Percentiles rank a stretch among this genome's conserved stretches.
These are phyloP conservation scores for Apiospora phragmitis DNA, from an alignment of 2,329 filamentous ascomycete genomes.

Conservation along the genomic window DNA sequence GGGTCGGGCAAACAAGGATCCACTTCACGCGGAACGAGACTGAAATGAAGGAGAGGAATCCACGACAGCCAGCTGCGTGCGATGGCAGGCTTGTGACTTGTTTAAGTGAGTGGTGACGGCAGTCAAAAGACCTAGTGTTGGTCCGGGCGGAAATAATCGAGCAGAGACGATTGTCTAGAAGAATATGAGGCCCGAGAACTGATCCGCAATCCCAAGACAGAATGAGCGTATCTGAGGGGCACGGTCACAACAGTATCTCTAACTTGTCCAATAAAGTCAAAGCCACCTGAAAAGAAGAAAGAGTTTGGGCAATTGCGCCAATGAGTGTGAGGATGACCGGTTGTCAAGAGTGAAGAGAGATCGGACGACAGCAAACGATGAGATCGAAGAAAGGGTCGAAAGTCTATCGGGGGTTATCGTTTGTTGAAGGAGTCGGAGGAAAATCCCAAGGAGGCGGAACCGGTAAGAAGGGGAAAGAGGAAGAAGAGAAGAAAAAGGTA, in stretches of 20 bases:
- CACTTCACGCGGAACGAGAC: slow-evolving; percentile 13
- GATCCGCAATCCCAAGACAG: not conserved
- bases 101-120: slow-evolving; percentile 7
- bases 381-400: not conserved
- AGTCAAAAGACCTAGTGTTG: not conserved
- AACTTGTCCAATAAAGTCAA: not conserved
- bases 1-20: slow-evolving; percentile 13
- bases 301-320: not conserved
- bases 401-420: not conserved
- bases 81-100: not conserved
- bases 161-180: not conserved
- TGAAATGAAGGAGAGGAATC: not conserved
- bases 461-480: not conserved
- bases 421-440: not conserved
- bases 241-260: not conserved
- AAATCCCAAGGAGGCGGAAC: not conserved
- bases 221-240: slow-evolving; percentile 1
- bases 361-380: not conserved
- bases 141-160: not conserved
- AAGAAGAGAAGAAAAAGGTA: not conserved
- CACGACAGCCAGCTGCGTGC: slow-evolving; percentile 11
- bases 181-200: not conserved
- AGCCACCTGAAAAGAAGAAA: not conserved
- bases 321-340: not conserved
- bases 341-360: not conserved